Evolutionary conservation across 768 basidiomycete genomes (phyloP).

Genomic region (Collybiopsis luxurians): DNA sequence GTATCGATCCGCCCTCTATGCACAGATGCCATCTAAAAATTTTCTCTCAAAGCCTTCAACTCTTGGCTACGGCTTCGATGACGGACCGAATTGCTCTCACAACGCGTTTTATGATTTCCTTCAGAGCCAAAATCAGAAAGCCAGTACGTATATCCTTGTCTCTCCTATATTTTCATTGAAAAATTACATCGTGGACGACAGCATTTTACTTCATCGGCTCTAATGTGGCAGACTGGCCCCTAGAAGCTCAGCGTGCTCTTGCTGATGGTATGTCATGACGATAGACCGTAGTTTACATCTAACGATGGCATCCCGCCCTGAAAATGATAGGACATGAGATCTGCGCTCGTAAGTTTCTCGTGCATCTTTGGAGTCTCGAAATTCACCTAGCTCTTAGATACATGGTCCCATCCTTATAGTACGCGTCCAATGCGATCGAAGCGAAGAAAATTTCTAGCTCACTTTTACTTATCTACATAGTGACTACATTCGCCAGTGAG

Average conservation of each 20-base stretch:
- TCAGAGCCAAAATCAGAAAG: constrained; percentile 51
- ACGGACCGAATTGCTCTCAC: constrained; percentile 65
- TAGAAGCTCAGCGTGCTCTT: constrained; percentile 51
- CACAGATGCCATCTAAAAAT: not conserved
- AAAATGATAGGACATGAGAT: constrained; percentile 50
- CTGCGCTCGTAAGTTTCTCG: constrained; percentile 50
- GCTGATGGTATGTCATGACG: constrained; percentile 37
- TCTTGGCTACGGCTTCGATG: constrained; percentile 61
- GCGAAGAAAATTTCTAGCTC: no score
- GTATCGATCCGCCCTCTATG: not conserved
- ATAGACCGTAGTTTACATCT: not conserved
- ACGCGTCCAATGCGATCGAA: no score
- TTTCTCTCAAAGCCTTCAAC: constrained; percentile 40
- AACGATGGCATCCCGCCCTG: not conserved
- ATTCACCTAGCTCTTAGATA: constrained; percentile 28
- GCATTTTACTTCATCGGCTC: constrained; percentile 65
- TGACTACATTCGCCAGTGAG: constrained; percentile 58
- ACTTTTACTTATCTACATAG: constrained; percentile 23
- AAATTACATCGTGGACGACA: no score
- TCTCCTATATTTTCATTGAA: not conserved
- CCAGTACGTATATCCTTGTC: constrained; percentile 37
- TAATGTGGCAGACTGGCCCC: constrained; percentile 54
- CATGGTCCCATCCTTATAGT: constrained; percentile 59
- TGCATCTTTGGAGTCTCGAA: not conserved
- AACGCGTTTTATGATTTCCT: constrained; percentile 62